Percentiles rank a stretch among this genome's conserved stretches.
Evolutionary conservation across 2,329 filamentous ascomycete genomes (phyloP).

Genomic region (Sarocladiaceae sp.): DNA sequence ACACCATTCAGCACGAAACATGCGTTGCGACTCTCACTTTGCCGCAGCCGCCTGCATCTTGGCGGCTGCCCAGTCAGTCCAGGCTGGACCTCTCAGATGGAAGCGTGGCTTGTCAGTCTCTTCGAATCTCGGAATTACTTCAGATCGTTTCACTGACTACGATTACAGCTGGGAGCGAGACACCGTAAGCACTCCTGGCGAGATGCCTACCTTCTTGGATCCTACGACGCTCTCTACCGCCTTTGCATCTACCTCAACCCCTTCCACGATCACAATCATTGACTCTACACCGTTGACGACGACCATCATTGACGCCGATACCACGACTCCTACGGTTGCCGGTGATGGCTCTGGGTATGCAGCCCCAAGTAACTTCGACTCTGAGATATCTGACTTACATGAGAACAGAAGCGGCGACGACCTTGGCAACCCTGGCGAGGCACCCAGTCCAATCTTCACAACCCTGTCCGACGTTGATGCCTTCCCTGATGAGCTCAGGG

Average conservation of each 20-base stretch:
- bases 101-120: slow-evolving; percentile 20
- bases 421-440: neutral
- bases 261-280: slow-evolving; percentile 1
- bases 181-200: slow-evolving; percentile 4
- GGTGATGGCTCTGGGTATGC: slow-evolving; percentile 3
- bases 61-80: slow-evolving; percentile 20
- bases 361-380: neutral
- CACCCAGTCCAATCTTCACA: neutral
- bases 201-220: neutral
- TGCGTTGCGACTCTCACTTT: slow-evolving; percentile 16
- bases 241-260: neutral
- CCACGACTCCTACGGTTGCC: neutral
- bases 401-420: neutral
- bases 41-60: slow-evolving; percentile 21
- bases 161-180: slow-evolving; percentile 4
- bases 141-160: neutral
- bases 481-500: neutral
- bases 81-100: slow-evolving; percentile 29
- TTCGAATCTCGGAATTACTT: neutral
- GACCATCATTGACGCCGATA: neutral
- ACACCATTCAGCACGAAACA: slow-evolving; percentile 11
- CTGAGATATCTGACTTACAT: neutral
- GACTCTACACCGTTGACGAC: neutral
- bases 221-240: neutral
- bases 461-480: slow-evolving; percentile 1